phyloP scores from a whole-genome alignment of 208 protist species.

The Acanthamoeba sp. region DNA sequence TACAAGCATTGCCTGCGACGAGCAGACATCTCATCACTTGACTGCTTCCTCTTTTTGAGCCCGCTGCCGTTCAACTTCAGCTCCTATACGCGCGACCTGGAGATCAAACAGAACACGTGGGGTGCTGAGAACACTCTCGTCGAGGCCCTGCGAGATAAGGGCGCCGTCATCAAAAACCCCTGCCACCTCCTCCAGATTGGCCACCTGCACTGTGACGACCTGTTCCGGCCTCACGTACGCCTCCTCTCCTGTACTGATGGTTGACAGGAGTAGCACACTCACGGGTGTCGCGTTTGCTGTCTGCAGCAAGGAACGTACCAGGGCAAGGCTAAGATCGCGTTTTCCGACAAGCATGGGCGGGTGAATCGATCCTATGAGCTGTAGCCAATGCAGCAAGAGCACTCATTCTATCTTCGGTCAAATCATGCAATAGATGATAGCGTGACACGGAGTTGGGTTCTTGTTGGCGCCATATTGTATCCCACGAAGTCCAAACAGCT shows the following conservation, averaged over 20 bases:
- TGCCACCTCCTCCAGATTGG: constrained; percentile 37
- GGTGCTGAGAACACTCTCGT: constrained; percentile 28
- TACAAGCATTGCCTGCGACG: constrained; percentile 14
- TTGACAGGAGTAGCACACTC: too few relatives aligned
- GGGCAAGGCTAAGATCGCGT: background rate
- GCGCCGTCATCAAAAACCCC: background rate
- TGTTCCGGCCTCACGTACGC: constrained; percentile 37
- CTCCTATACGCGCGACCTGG: background rate
- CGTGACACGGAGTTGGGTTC: too few relatives aligned
- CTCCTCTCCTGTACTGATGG: background rate
- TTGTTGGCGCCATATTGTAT: too few relatives aligned
- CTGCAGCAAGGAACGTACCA: constrained; percentile 47
- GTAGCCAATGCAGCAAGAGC: background rate
- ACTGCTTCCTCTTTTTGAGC: constrained; percentile 20
- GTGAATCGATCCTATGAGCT: background rate
- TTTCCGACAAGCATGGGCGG: background rate
- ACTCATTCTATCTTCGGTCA: too few relatives aligned
- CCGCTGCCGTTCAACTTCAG: constrained; percentile 37
- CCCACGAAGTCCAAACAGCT: too few relatives aligned
- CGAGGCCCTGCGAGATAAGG: background rate
- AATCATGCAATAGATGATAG: background rate
- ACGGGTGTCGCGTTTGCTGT: background rate
- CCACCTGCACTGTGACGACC: constrained; percentile 50
- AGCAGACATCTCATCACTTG: constrained; percentile 48
- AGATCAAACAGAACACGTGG: constrained; percentile 64